Evolutionary conservation across 2,329 filamentous ascomycete species (phyloP), one percentile per base, ranked within the genome.

Genomic region (Aspergillus sp.): DNA sequence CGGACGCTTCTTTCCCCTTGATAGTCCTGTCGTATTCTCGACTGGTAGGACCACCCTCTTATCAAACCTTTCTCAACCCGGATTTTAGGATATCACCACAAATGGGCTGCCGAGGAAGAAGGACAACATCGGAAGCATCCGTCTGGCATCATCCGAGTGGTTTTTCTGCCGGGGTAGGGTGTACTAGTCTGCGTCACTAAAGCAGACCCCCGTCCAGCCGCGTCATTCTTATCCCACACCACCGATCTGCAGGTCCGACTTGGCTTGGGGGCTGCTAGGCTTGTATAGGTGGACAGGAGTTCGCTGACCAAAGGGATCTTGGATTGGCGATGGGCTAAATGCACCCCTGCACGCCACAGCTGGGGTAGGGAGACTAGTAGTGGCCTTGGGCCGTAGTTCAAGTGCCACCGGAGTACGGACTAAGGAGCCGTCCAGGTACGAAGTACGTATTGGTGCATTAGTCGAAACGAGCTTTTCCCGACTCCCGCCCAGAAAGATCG

Each of bases 211-310:
- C 10, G 40, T 19, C 40, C 40, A 52, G 50, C 50, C 50, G 50
- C 50, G 50, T 52, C 50, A 52, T 52, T 17, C 26, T 42, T 17
- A 17, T 42, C 19, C 32, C 35, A 40, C 24, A 30, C 32, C 45
- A 40, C 36, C 26, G 36, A 47, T 43, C 36, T 42, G 50, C 38
- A 48, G 10, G 20, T 11, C 16, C 4, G 26, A 48, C 50, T 52
- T 52, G 50, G 50, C 50, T 49, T 49, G 14, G 35, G 22, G 35
- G 20, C 22, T 14, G 6, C 22, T 30, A 8, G 9, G n/a, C 43
- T 16, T 45, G 30, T 22, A 45, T 30, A 30, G 26, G 26, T 30
- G 8, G 26, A 2, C 6, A 30, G 26, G 8, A 10, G 19, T 47
- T 36, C 45, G 17, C 17, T 42, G 7, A n/a, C n/a, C 40, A 42